Percentiles rank a stretch among this genome's conserved stretches.
phyloP scores from a whole-genome alignment of 352 stramenopile genomes.

The Phytophthora sansomeana region DNA sequence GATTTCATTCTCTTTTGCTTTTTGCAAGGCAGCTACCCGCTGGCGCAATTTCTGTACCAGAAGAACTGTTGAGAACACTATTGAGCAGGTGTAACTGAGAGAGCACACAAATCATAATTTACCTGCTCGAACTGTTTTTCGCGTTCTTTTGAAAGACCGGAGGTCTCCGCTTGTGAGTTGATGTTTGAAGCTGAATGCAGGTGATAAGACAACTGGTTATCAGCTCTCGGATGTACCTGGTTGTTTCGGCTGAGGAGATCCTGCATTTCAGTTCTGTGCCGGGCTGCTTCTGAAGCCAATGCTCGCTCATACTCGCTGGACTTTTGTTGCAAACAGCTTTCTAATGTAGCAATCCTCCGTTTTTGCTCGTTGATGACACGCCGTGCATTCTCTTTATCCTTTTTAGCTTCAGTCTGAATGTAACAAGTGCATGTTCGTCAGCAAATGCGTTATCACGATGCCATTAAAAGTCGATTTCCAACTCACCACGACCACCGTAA shows the following conservation, averaged over 20 bases:
- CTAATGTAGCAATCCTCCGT: conserved; percentile 51
- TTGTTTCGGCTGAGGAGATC: conserved; percentile 56
- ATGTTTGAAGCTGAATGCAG: conserved; percentile 26
- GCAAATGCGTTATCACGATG: background rate
- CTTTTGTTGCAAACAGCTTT: conserved; percentile 64
- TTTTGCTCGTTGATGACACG: conserved; percentile 65
- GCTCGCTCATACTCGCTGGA: conserved; percentile 69
- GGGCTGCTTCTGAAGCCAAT: conserved; percentile 49
- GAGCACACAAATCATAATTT: background rate
- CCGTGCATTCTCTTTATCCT: conserved; percentile 74
- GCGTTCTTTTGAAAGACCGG: conserved; percentile 30
- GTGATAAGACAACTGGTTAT: conserved; percentile 23
- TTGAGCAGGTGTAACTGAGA: background rate
- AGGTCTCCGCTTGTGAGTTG: conserved; percentile 24
- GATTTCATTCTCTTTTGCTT: conserved; percentile 74
- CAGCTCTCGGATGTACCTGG: background rate
- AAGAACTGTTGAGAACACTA: background rate
- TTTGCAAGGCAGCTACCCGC: conserved; percentile 59
- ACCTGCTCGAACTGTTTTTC: conserved; percentile 43
- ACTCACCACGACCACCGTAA: conserved; percentile 70
- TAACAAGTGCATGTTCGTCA: conserved; percentile 5
- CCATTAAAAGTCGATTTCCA: background rate
- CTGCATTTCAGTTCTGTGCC: conserved; percentile 66
- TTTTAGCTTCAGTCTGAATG: conserved; percentile 69
- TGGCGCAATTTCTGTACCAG: conserved; percentile 54